Conservation (phyloP, 306 rosid genomes). For the Acacia melanoxylon region DNA sequence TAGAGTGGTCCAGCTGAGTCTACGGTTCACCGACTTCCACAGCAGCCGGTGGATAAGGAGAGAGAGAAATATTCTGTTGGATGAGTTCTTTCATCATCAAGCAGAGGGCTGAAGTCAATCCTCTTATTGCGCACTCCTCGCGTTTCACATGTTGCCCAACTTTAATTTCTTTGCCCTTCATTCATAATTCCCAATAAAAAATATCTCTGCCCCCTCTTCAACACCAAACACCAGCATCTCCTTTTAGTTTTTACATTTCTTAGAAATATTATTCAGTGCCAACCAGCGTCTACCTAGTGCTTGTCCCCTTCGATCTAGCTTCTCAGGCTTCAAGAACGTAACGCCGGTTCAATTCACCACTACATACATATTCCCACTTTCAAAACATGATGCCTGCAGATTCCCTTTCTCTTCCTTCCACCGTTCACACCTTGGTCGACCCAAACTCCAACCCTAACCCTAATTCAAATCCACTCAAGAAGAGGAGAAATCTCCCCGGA, state of each 20-base stretch:
- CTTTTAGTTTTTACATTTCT: neutral
- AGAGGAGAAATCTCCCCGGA: slow-evolving; percentile 79
- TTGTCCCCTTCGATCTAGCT: neutral
- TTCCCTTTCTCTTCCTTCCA: slow-evolving; percentile 36
- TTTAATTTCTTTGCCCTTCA: slow-evolving; percentile 9
- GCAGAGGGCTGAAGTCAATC: neutral
- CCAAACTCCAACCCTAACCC: slow-evolving; percentile 51
- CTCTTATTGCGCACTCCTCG: slow-evolving; percentile 20
- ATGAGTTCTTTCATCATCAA: slow-evolving; percentile 24
- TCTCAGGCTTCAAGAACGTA: slow-evolving; percentile 14
- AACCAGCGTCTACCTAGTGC: neutral
- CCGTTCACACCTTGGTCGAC: slow-evolving; percentile 28
- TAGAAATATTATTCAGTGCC: neutral
- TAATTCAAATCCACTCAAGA: slow-evolving; percentile 55
- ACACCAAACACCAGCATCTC: neutral
- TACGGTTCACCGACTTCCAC: slow-evolving; percentile 67
- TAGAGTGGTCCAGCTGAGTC: slow-evolving; percentile 59
- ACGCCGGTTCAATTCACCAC: slow-evolving; percentile 16
- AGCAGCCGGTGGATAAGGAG: slow-evolving; percentile 80
- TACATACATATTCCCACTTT: slow-evolving; percentile 2
- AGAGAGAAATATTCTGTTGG: slow-evolving; percentile 26
- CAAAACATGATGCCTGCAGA: slow-evolving; percentile 41
- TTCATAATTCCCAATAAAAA: neutral
- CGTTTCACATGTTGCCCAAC: slow-evolving; percentile 34
- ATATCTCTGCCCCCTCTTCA: neutral